A percentile compares a stretch with the other conserved stretches of the same genome.
Evolutionary conservation across 306 rosid genomes (phyloP).

Genomic region (Fragaria ananassa): DNA sequence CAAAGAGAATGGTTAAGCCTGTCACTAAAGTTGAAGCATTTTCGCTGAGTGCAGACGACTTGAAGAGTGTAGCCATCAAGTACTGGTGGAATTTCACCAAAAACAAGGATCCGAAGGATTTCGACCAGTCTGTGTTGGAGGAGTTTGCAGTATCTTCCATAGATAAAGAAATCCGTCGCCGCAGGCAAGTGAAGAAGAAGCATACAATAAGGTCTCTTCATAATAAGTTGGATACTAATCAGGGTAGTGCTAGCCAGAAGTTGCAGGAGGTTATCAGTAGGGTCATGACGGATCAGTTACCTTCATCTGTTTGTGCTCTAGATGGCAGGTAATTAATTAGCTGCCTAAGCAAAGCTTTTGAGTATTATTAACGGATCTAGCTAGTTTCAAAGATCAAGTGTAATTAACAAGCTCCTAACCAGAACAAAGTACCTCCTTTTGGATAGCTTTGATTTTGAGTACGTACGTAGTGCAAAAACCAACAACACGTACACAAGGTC

Average conservation of each 20-base stretch:
- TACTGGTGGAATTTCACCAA: slow-evolving; percentile 8
- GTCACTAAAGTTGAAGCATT: background rate
- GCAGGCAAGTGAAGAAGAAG: background rate
- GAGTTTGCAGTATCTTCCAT: background rate
- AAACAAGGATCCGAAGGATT: background rate
- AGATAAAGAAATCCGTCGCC: background rate
- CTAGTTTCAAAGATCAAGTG: background rate
- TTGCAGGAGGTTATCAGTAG: background rate
- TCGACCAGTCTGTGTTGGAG: background rate
- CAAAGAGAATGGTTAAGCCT: slow-evolving; percentile 33
- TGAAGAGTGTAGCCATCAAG: background rate
- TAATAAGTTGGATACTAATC: background rate
- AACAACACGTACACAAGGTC: no score
- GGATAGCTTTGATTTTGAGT: no score
- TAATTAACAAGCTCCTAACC: background rate
- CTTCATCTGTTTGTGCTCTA: background rate
- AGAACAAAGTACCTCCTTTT: no score
- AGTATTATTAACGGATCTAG: background rate
- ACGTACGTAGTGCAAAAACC: no score
- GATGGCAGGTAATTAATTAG: background rate
- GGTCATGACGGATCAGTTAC: background rate
- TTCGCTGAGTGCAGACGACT: background rate
- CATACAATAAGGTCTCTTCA: background rate
- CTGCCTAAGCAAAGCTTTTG: background rate
- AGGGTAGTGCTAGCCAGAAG: background rate